phyloP scores from a whole-genome alignment of 2,329 filamentous ascomycete species.

The Pseudohalonectria lignicola region DNA sequence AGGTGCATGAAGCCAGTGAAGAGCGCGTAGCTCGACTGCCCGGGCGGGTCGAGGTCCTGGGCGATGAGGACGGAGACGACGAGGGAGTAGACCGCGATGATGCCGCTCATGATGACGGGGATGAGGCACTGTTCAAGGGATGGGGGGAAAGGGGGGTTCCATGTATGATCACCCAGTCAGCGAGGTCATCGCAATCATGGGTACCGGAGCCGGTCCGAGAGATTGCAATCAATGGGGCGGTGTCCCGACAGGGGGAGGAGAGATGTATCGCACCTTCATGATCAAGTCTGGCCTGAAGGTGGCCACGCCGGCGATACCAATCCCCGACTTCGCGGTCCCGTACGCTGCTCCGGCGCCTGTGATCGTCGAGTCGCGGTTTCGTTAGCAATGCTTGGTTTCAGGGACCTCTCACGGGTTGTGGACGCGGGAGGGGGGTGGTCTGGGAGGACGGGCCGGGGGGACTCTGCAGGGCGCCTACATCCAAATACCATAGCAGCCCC shows the following conservation, averaged over 20 bases:
- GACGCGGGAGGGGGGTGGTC: too few relatives aligned
- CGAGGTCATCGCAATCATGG: too few relatives aligned
- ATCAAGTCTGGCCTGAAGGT: constrained; percentile 79
- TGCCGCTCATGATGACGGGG: constrained; percentile 96
- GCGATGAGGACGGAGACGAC: constrained; percentile 95
- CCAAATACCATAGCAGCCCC: constrained; percentile 76
- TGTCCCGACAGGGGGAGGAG: too few relatives aligned
- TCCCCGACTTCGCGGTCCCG: constrained; percentile 79
- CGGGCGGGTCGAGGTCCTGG: constrained; percentile 69
- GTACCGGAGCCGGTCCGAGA: too few relatives aligned
- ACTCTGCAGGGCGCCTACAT: constrained; percentile 41
- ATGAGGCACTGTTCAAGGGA: constrained; percentile 54
- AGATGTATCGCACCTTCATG: constrained; percentile 78
- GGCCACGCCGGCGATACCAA: constrained; percentile 77
- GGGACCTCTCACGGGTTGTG: too few relatives aligned
- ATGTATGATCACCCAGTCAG: too few relatives aligned
- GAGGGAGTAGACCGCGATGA: constrained; percentile 94
- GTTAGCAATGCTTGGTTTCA: too few relatives aligned
- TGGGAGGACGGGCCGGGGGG: constrained; percentile 8
- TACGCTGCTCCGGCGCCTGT: constrained; percentile 65
- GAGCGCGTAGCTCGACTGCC: constrained; percentile 59
- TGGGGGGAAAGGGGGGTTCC: neutral
- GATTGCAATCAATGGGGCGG: too few relatives aligned
- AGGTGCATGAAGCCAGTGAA: constrained; percentile 95
- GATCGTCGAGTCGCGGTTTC: constrained; percentile 7